Conservation (phyloP, 2,329 filamentous ascomycete genomes). For the Hypoxylon sp. region DNA sequence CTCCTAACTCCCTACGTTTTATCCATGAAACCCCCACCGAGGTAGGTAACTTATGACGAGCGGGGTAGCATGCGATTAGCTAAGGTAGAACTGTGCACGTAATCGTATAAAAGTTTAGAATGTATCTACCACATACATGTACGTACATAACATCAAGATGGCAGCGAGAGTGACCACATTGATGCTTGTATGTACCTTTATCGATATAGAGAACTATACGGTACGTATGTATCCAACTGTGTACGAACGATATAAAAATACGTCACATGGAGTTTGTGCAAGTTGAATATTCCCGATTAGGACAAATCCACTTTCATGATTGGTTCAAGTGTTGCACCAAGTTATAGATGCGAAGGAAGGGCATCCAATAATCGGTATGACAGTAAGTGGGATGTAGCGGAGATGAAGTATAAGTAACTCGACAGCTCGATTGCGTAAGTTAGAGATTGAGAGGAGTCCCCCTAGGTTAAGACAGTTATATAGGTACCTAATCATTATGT, state of each 20-base stretch:
- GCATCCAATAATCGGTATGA: not conserved
- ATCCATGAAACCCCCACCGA: slow-evolving; percentile 14
- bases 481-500: too few species aligned
- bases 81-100: not conserved
- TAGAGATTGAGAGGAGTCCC: not conserved
- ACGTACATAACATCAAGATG: not conserved
- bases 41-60: slow-evolving; percentile 8
- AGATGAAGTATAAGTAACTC: not conserved
- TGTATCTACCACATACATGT: too few species aligned
- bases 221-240: not conserved
- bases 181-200: not conserved
- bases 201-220: not conserved
- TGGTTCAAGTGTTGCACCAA: slow-evolving; percentile 9
- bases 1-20: slow-evolving; percentile 7
- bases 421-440: not conserved
- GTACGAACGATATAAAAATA: not conserved
- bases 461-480: not conserved
- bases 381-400: not conserved
- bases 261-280: not conserved
- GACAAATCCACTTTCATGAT: slow-evolving; percentile 20
- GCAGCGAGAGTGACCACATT: not conserved
- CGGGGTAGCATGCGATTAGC: slow-evolving; percentile 18
- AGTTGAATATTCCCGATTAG: slow-evolving; percentile 23
- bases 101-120: too few species aligned
- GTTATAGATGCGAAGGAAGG: not conserved